phyloP scores from a whole-genome alignment of 1,284 basidiomycete species.

The Gastroboletus turbinatus region DNA sequence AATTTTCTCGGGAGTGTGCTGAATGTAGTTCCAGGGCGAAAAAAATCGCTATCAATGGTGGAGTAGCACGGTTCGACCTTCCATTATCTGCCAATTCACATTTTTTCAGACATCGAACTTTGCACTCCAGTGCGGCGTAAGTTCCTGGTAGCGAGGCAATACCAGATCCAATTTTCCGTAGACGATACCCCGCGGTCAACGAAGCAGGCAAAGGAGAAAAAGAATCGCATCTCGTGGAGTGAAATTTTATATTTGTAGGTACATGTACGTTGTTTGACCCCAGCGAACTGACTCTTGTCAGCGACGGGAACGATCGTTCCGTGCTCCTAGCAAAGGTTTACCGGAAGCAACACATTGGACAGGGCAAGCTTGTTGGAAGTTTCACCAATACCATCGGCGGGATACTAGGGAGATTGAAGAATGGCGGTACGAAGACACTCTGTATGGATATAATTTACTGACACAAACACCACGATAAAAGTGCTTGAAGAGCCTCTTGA shows the following conservation, averaged over 20 bases:
- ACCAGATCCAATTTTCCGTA: conserved; percentile 13
- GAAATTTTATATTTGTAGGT: conserved; percentile 24
- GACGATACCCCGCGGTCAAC: conserved; percentile 10
- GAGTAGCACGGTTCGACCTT: not conserved
- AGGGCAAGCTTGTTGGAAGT: conserved; percentile 11
- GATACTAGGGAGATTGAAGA: conserved; percentile 9
- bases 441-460: not conserved
- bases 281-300: conserved; percentile 1
- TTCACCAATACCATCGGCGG: conserved; percentile 10
- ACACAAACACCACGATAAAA: conserved; percentile 1
- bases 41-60: conserved; percentile 18
- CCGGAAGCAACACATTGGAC: conserved; percentile 3
- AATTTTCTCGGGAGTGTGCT: not conserved
- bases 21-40: conserved; percentile 7
- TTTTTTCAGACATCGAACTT: conserved; percentile 17
- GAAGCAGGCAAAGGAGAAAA: conserved; percentile 8
- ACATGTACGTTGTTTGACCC: not conserved
- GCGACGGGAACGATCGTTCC: conserved; percentile 15
- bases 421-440: conserved; percentile 17
- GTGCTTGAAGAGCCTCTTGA: conserved; percentile 18
- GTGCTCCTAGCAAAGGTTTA: conserved; percentile 13
- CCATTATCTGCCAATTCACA: not conserved
- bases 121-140: conserved; percentile 3
- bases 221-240: conserved; percentile 12
- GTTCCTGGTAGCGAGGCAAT: conserved; percentile 9